These are phyloP conservation scores for Eutrema japonicum DNA, from an alignment of 345 rosid genomes.

Conservation along the genomic window DNA sequence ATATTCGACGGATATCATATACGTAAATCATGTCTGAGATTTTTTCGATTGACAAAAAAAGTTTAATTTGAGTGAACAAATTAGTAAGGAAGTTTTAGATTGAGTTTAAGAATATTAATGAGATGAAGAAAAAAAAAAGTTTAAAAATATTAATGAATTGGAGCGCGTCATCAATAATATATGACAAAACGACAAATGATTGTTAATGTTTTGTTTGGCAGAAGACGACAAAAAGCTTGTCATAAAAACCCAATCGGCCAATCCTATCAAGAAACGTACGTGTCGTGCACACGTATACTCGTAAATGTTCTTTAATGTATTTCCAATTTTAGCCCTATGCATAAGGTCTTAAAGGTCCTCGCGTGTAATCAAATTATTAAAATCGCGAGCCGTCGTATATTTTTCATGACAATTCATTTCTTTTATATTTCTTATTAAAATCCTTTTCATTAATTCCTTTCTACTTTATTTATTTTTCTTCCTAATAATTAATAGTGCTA, in stretches of 20 bases:
- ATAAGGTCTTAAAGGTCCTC: neutral
- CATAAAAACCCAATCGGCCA: neutral
- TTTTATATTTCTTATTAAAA: neutral
- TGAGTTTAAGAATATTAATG: neutral
- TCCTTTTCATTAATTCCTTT: neutral
- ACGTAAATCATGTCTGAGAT: no score
- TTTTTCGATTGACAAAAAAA: no score
- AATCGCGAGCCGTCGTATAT: neutral
- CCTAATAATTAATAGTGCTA: neutral
- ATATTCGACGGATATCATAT: no score
- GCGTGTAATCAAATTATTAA: neutral
- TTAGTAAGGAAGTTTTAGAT: neutral
- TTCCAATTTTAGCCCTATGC: constrained; percentile 15
- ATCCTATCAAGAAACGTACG: constrained; percentile 3
- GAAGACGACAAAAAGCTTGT: constrained; percentile 27
- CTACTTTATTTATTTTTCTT: neutral
- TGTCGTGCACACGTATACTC: constrained; percentile 22
- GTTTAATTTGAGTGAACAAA: neutral
- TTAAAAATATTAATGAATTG: neutral
- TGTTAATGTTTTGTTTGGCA: neutral
- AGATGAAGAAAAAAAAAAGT: neutral
- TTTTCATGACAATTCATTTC: neutral
- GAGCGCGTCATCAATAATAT: neutral
- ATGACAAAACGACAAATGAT: constrained; percentile 7
- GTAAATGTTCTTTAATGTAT: neutral